Conservation (phyloP, 192 early-diverging fungal species). For the Backusella westeae region DNA sequence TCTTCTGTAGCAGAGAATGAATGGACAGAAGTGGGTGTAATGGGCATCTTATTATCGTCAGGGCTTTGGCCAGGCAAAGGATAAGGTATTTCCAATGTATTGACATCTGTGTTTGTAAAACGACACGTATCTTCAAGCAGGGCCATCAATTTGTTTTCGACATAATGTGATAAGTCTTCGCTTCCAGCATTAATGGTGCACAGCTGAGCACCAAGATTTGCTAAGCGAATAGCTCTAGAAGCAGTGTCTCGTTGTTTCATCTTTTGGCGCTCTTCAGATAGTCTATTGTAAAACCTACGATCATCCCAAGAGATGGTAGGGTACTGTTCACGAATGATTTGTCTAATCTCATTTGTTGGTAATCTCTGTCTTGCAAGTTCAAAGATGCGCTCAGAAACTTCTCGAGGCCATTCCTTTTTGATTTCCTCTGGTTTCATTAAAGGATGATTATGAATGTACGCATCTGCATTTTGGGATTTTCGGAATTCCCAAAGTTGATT, state of each 20-base stretch:
- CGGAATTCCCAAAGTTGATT: constrained; percentile 51
- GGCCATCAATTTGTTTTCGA: constrained; percentile 2
- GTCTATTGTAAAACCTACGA: constrained; percentile 55
- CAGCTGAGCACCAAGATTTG: constrained; percentile 44
- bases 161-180: constrained; percentile 31
- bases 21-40: background rate
- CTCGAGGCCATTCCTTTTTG: constrained; percentile 49
- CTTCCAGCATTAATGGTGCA: constrained; percentile 36
- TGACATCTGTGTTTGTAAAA: background rate
- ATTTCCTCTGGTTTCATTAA: constrained; percentile 51
- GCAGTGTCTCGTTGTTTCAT: constrained; percentile 49
- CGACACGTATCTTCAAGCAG: constrained; percentile 17
- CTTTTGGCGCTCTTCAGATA: constrained; percentile 59
- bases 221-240: constrained; percentile 41
- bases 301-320: constrained; percentile 53
- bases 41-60: background rate
- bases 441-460: constrained; percentile 55
- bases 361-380: constrained; percentile 48
- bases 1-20: constrained; percentile 1
- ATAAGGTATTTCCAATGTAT: background rate
- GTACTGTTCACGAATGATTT: constrained; percentile 45
- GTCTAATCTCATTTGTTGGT: constrained; percentile 42
- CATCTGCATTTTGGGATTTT: constrained; percentile 54
- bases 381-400: constrained; percentile 49
- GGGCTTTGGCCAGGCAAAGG: background rate